phyloP scores from a whole-genome alignment of 306 rosid genomes.

The Leucaena leucocephala region DNA sequence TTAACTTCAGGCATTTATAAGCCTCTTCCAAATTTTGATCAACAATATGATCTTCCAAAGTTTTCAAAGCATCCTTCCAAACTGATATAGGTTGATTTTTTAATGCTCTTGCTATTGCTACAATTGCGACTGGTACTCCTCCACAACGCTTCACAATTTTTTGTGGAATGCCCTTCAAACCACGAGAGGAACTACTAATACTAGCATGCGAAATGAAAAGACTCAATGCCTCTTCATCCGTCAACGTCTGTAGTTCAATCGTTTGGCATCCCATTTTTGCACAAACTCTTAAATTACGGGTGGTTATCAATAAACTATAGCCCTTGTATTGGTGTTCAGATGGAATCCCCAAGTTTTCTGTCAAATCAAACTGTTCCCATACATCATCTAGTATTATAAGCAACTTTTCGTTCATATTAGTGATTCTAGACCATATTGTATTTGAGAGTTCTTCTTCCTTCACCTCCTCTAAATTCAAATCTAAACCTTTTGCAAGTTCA shows the following conservation, averaged over 20 bases:
- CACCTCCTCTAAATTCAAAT: accelerated
- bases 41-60: background rate
- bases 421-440: background rate
- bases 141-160: slow-evolving; percentile 9
- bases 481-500: background rate
- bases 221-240: background rate
- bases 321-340: background rate
- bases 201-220: slow-evolving; percentile 19
- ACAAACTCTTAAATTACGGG: slow-evolving; percentile 11
- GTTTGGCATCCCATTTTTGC: background rate
- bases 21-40: background rate
- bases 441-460: background rate
- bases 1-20: slow-evolving; percentile 20
- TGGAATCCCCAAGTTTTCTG: slow-evolving; percentile 30
- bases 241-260: background rate
- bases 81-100: background rate
- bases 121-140: slow-evolving; percentile 24
- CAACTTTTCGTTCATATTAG: background rate
- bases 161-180: background rate
- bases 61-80: slow-evolving; percentile 17
- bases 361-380: slow-evolving; percentile 23
- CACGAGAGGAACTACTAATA: background rate
- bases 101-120: slow-evolving; percentile 24
- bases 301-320: slow-evolving; percentile 20
- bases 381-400: slow-evolving; percentile 38